Percentiles rank a stretch among this genome's conserved stretches.
phyloP scores from a whole-genome alignment of 2,329 filamentous ascomycete species.

The Claviceps purpurea region DNA sequence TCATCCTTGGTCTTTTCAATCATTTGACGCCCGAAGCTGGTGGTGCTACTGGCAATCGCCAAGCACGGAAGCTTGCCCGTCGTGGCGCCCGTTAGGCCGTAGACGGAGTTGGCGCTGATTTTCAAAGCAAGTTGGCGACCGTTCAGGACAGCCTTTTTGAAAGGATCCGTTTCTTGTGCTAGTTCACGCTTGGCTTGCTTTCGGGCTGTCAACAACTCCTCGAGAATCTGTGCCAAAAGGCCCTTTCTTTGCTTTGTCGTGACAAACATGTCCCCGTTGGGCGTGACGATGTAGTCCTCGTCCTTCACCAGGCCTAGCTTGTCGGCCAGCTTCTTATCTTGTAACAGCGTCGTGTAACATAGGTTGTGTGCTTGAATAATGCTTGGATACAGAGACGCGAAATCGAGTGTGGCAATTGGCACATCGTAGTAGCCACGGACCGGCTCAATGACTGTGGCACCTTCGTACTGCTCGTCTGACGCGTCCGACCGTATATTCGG shows the following conservation, averaged over 20 bases:
- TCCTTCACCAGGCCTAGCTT: slow-evolving; percentile 68
- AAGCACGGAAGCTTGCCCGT: slow-evolving; percentile 92
- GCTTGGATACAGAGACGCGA: slow-evolving; percentile 93
- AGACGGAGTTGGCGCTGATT: slow-evolving; percentile 93
- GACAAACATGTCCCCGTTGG: slow-evolving; percentile 86
- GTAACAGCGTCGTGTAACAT: slow-evolving; percentile 84
- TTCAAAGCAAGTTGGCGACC: slow-evolving; percentile 94
- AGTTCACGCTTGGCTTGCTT: slow-evolving; percentile 91
- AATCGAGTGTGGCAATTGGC: slow-evolving; percentile 93
- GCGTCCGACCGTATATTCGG: slow-evolving; percentile 65
- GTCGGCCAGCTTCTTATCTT: slow-evolving; percentile 54
- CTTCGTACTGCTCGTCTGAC: slow-evolving; percentile 85
- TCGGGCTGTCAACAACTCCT: slow-evolving; percentile 80
- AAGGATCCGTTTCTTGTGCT: slow-evolving; percentile 78
- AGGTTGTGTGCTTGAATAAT: slow-evolving; percentile 99
- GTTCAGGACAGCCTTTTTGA: slow-evolving; percentile 96
- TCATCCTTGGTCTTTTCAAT: slow-evolving; percentile 97
- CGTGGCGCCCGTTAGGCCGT: slow-evolving; percentile 91
- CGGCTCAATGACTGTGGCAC: slow-evolving; percentile 95
- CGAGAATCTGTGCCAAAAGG: slow-evolving; percentile 84
- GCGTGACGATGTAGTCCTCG: slow-evolving; percentile 92
- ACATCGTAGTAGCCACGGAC: slow-evolving; percentile 88
- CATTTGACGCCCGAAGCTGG: slow-evolving; percentile 95
- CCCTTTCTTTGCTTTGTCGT: slow-evolving; percentile 84
- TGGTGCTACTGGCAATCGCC: slow-evolving; percentile 91